Evolutionary conservation across 1,139 yeast species (phyloP), one percentile per base, ranked within the genome.

Genomic region (Magnusiomyces magnusii): DNA sequence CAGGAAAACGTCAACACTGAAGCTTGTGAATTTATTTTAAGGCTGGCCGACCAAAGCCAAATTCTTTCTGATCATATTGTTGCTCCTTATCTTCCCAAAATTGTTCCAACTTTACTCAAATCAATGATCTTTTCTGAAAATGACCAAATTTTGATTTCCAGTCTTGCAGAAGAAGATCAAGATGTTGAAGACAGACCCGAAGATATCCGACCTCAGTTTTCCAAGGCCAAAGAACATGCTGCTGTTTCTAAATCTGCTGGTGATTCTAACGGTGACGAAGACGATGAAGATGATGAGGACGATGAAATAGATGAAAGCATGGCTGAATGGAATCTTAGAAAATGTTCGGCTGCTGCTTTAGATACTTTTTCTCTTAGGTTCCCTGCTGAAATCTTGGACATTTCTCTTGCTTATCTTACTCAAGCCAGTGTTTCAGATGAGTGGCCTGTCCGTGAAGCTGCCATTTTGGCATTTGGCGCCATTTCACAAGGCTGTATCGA

Each of bases 401-500:
- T 82, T 17, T 79, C 90, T 0, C 78, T 92, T 63, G 98, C 99
- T 1, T 76, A 86, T 24, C 77, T 93, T 58, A 88, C 88, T 69
- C 84, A 82, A 57, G 82, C 84, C 60, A 83, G 93, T 58, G 80
- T 81, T 5, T 81, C 90, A 1, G 74, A 77, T 2, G 82, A 85
- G 61, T 93, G 99, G 99, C 88, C 88, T 49, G 82, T 87, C 17
- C 81, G 97, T 62, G 99, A 93, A 71, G 96, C 97, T 1, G 85
- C 97, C 1, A 92, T 93, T 47, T 78, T 93, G 57, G 97, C 98
- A 0, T 82, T 93, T 70, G 99, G 99, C 61, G 99, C 99, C 36
- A 86, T 92, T 67, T 88, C 96, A 47, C 91, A 86, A 66, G 95
- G 97, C 65, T 91, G 96, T 66, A 78, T 86, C 58, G 88, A 86